Evolutionary conservation across 2,329 filamentous ascomycete species (phyloP), one percentile per base, ranked within the genome.

Genomic region (Sarocladiaceae sp.): DNA sequence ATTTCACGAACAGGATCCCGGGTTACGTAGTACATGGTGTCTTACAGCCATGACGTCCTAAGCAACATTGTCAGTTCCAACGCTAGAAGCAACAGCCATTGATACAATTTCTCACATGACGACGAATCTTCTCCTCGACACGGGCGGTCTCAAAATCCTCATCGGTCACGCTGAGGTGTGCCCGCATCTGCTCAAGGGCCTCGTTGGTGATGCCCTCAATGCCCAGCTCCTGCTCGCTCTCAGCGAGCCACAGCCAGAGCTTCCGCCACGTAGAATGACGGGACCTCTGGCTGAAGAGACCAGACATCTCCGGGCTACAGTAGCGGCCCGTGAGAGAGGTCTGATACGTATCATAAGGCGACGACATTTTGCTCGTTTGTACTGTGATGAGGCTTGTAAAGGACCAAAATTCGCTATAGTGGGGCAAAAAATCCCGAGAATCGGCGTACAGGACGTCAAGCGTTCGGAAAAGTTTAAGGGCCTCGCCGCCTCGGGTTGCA

Each of bases 231-330:
- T 82, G 82, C 70, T 95, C 84, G 9, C 77, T 73, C 70, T 95
- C 83, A 19, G 89, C 89, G 10, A 95, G 83, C 66, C 76, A 82
- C 34, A 91, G 70, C 90, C 90, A 96, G 15, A 95, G 78, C 61
- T 86, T 76, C 51, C 89, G 80, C 88, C 88, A 94, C 45, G 81
- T 88, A 33, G 79, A 82, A 62, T 82, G 80, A 23, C 88, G 76
- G 44, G 80, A 83, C 33, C 88, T 79, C 47, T 83, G 79, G 54
- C 82, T 83, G 72, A 95, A 96, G 49, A 95, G 78, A 51, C 76
- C 74, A 55, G 82, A 76, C 85, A 93, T 90, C 66, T 85, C 84
- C 50, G 64, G 60, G 54, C 76, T 85, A 65, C 81, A 82, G 70
- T 93, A 93, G 55, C 88, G 78, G 54, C 73, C 74, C 52, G 77